Conservation (phyloP, 345 rosid genomes). For the Raphanus sativus region DNA sequence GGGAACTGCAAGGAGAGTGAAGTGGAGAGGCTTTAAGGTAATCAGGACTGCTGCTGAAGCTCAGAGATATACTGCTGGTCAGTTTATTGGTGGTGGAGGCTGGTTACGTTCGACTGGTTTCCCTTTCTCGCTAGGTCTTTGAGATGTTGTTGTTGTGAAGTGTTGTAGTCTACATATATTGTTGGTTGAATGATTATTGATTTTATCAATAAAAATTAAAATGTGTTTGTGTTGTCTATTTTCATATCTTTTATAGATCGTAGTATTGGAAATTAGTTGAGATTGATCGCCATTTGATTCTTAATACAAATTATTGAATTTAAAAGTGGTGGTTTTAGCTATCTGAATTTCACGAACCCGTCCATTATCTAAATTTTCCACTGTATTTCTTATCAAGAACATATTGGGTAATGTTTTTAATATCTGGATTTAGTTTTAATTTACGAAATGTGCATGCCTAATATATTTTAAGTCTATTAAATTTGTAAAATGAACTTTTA, state of each 20-base stretch:
- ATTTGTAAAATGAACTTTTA: not conserved
- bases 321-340: not conserved
- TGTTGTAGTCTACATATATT: not conserved
- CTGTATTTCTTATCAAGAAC: not conserved
- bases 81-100: constrained; percentile 58
- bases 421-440: not conserved
- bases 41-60: constrained; percentile 59
- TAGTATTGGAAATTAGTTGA: not conserved
- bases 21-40: constrained; percentile 70
- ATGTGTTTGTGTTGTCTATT: not conserved
- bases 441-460: not conserved
- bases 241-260: not conserved
- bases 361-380: not conserved
- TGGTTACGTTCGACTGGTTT: constrained; percentile 80
- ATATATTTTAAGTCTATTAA: not conserved
- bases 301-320: not conserved
- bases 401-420: not conserved
- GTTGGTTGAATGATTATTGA: not conserved
- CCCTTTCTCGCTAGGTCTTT: constrained; percentile 69
- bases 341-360: not conserved
- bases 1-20: constrained; percentile 62
- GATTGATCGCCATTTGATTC: not conserved
- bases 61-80: constrained; percentile 49
- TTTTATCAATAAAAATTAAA: not conserved
- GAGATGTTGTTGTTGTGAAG: constrained; percentile 15